Conservation (phyloP, 345 rosid genomes). For the Excoecaria cochinchinensis region DNA sequence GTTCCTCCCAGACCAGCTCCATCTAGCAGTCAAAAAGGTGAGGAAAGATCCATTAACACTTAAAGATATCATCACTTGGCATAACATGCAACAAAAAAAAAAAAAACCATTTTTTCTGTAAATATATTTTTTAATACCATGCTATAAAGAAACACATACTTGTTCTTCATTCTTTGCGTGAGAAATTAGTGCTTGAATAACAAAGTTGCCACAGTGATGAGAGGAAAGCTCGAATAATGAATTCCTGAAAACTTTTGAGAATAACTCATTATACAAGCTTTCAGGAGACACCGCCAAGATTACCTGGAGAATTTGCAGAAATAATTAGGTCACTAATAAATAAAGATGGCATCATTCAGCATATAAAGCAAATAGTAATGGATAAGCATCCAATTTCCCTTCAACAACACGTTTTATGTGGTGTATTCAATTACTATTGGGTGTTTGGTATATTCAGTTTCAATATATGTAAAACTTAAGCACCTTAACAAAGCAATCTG, state of each 20-base stretch:
- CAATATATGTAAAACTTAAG: background rate
- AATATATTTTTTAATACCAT: background rate
- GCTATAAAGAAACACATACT: constrained; percentile 34
- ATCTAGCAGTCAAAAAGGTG: constrained; percentile 47
- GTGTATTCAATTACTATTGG: background rate
- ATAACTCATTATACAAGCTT: constrained; percentile 64
- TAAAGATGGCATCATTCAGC: background rate
- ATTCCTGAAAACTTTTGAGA: constrained; percentile 64
- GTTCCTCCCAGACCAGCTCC: constrained; percentile 72
- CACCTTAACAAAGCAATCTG: background rate
- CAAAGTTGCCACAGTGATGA: constrained; percentile 89
- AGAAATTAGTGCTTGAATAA: constrained; percentile 75
- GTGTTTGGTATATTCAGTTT: background rate
- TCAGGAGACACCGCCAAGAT: constrained; percentile 85
- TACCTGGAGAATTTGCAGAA: constrained; percentile 56
- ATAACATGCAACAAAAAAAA: background rate
- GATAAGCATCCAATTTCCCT: background rate
- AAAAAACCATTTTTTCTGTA: background rate
- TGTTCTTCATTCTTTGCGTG: constrained; percentile 67
- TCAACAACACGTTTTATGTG: background rate
- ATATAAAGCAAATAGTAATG: background rate
- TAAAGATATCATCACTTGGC: background rate
- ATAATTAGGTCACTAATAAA: background rate
- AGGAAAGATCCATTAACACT: constrained; percentile 8
- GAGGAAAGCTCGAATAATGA: constrained; percentile 73